Evolutionary conservation across 192 early-diverging fungal species (phyloP).

Genomic region (Gryganskiella cystojenkinii): DNA sequence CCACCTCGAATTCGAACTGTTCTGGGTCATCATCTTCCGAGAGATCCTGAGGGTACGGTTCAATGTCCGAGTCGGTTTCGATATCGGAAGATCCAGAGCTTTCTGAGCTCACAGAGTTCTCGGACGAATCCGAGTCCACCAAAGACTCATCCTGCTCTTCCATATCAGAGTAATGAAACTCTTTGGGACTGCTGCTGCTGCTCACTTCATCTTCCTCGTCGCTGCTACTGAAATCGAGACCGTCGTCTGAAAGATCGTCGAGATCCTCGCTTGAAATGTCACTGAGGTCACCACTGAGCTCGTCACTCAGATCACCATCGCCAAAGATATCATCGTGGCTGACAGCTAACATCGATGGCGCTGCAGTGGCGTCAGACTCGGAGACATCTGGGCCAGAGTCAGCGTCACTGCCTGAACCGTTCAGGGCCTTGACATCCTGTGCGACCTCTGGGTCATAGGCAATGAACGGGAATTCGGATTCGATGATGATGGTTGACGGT

Average conservation of each 20-base stretch:
- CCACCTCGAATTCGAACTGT: slow-evolving; percentile 25
- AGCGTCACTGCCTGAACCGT: slow-evolving; percentile 1
- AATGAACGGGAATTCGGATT: slow-evolving; percentile 21
- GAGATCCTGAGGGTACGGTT: slow-evolving; percentile 5
- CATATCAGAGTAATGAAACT: slow-evolving; percentile 43
- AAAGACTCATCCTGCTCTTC: slow-evolving; percentile 52
- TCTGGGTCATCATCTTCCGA: slow-evolving; percentile 28
- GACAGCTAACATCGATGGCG: background rate
- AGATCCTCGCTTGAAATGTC: slow-evolving; percentile 47
- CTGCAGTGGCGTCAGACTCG: background rate
- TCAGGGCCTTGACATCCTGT: slow-evolving; percentile 27
- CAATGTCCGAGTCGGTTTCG: slow-evolving; percentile 20
- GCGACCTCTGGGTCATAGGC: slow-evolving; percentile 35
- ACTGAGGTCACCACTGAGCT: slow-evolving; percentile 46
- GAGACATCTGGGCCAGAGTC: background rate
- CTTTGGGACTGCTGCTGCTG: slow-evolving; percentile 31
- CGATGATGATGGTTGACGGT: background rate
- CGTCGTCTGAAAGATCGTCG: slow-evolving; percentile 43
- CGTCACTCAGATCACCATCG: slow-evolving; percentile 43
- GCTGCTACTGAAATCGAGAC: slow-evolving; percentile 21
- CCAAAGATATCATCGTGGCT: slow-evolving; percentile 36
- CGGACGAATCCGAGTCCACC: slow-evolving; percentile 48
- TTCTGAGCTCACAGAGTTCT: slow-evolving; percentile 19
- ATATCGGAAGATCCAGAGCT: slow-evolving; percentile 20
- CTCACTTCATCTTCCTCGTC: slow-evolving; percentile 32